Conservation (phyloP, 1,284 basidiomycete genomes). For the Ustilago tritici region DNA sequence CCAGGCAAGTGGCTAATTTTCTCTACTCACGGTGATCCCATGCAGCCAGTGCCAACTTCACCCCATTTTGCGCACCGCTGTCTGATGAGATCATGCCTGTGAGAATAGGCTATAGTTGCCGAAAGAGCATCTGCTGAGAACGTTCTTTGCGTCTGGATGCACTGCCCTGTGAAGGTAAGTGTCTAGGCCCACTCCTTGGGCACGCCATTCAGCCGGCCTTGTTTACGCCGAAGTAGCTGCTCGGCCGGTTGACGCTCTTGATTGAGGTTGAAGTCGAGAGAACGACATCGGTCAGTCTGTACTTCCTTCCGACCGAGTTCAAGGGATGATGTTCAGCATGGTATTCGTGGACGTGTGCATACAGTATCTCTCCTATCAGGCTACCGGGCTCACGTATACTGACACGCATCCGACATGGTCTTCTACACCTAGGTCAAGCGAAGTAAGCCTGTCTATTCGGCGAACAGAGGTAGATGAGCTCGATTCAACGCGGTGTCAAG, state of each 20-base stretch:
- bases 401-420: no score
- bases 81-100: not conserved
- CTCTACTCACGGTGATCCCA: not conserved
- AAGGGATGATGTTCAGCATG: no score
- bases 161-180: not conserved
- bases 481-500: no score
- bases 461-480: no score
- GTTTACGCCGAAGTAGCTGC: not conserved
- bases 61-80: not conserved
- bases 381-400: no score
- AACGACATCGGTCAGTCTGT: no score
- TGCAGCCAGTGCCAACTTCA: not conserved
- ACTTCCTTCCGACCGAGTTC: no score
- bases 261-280: not conserved
- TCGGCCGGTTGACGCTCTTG: not conserved
- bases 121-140: not conserved
- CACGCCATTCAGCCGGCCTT: not conserved
- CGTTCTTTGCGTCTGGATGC: not conserved
- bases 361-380: no score
- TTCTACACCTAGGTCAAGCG: no score
- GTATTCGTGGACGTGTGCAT: no score
- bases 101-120: not conserved
- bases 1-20: not conserved
- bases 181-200: not conserved
- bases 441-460: no score